Conservation (phyloP, 31 red algal genomes). For the Asparagopsis taxiformis region DNA sequence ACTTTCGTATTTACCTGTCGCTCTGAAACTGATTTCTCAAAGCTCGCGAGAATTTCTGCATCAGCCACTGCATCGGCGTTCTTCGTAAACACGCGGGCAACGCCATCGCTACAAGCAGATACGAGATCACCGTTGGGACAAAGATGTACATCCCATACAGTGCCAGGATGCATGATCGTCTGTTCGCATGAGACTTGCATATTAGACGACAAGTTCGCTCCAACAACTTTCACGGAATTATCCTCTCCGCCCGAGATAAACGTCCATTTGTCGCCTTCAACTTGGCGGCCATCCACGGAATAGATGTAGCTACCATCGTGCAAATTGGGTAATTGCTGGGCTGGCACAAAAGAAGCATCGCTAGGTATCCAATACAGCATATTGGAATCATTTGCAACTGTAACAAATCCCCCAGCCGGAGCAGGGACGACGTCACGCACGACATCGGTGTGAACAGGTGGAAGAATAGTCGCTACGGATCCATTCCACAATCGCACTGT, state of each 20-base stretch:
- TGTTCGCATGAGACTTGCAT: constrained; percentile 22
- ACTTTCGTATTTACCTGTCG: constrained; percentile 73
- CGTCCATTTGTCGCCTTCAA: constrained; percentile 20
- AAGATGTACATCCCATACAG: constrained; percentile 80
- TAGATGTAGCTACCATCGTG: constrained; percentile 84
- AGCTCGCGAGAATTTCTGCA: constrained; percentile 55
- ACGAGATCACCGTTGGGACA: constrained; percentile 68
- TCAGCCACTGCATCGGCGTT: constrained; percentile 42
- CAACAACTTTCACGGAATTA: constrained; percentile 63
- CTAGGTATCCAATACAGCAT: constrained; percentile 54
- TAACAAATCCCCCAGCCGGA: constrained; percentile 44
- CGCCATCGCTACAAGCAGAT: constrained; percentile 87
- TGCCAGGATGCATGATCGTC: constrained; percentile 84
- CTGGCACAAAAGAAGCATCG: constrained; percentile 17
- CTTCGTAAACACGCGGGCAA: constrained; percentile 78
- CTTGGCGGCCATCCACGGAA: constrained; percentile 43
- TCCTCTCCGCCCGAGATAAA: constrained; percentile 81
- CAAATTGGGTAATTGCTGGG: constrained; percentile 42
- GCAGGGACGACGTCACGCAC: constrained; percentile 54
- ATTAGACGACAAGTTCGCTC: constrained; percentile 13
- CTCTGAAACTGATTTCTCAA: constrained; percentile 72
- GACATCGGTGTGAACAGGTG: constrained; percentile 69
- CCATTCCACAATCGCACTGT: constrained; percentile 59
- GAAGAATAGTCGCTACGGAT: constrained; percentile 7
- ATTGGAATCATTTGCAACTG: constrained; percentile 69